phyloP scores from a whole-genome alignment of 73 alveolate species.

The Paramecium tetraurelia region DNA sequence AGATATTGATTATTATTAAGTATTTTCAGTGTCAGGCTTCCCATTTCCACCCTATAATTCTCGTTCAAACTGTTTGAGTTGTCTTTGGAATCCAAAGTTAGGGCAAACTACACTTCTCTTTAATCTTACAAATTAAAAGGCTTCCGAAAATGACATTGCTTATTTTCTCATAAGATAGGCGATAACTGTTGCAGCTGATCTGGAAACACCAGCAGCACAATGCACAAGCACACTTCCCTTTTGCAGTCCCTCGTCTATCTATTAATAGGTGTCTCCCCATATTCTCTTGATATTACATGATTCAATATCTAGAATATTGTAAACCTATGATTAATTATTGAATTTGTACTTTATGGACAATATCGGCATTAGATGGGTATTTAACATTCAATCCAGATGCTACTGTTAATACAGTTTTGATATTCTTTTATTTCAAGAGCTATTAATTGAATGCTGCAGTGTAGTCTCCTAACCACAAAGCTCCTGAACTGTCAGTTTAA shows the following conservation, averaged over 20 bases:
- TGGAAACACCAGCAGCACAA: conserved; percentile 76
- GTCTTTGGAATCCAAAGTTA: conserved; percentile 63
- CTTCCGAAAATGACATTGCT: conserved; percentile 50
- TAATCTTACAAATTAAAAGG: conserved; percentile 51
- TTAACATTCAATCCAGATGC: conserved; percentile 57
- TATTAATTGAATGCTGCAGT: conserved; percentile 64
- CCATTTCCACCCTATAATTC: neutral
- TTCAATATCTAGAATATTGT: conserved; percentile 48
- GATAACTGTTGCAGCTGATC: conserved; percentile 69
- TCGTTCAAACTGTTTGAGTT: conserved; percentile 56
- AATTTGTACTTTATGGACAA: conserved; percentile 40
- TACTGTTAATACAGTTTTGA: conserved; percentile 57
- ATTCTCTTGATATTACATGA: conserved; percentile 33
- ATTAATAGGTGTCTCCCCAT: conserved; percentile 4
- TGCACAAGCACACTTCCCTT: conserved; percentile 67
- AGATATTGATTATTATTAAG: neutral
- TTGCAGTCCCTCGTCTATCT: neutral
- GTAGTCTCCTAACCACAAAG: conserved; percentile 64
- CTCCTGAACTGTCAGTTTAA: conserved; percentile 14
- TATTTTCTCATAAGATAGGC: conserved; percentile 67
- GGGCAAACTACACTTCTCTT: conserved; percentile 65
- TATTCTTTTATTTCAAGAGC: conserved; percentile 37
- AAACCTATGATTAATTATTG: neutral
- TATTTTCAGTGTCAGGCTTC: neutral
- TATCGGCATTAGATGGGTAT: conserved; percentile 40